Evolutionary conservation across 441 rosid species (phyloP).

Genomic region (Erysimum cheiri): DNA sequence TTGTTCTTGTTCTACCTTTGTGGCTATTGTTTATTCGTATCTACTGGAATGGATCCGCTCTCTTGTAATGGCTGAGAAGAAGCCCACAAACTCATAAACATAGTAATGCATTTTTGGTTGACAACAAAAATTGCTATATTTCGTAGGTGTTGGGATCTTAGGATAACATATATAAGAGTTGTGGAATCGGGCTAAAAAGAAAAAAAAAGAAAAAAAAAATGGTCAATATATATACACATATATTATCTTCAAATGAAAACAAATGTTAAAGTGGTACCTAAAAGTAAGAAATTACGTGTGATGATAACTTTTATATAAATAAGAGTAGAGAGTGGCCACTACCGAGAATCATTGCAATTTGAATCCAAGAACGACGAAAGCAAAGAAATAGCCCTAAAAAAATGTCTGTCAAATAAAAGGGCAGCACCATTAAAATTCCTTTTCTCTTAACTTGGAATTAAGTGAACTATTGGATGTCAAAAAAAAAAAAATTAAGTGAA

Average conservation of each 20-base stretch:
- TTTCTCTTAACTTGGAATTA: neutral
- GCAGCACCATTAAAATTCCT: neutral
- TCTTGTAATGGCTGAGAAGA: no score
- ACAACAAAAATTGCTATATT: no score
- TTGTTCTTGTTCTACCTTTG: neutral
- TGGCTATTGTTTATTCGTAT: neutral
- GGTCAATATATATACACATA: no score
- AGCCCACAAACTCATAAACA: no score
- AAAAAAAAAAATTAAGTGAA: no score
- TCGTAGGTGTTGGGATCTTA: no score
- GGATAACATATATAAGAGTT: no score
- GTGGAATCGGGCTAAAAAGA: no score
- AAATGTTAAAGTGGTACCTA: neutral
- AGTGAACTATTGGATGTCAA: neutral
- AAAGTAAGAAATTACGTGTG: slow-evolving; percentile 13
- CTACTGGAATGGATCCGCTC: neutral
- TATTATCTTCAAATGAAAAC: slow-evolving; percentile 4
- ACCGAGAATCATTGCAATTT: slow-evolving; percentile 19
- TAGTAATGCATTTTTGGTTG: no score
- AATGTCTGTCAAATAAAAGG: neutral
- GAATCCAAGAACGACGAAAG: neutral
- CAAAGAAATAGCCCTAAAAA: neutral
- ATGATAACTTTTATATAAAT: neutral
- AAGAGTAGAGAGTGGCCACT: slow-evolving; percentile 10
- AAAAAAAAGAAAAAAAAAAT: no score